Evolutionary conservation across 331 rosid species (phyloP), one percentile per base, ranked within the genome.

Genomic region (Quercus lobata): DNA sequence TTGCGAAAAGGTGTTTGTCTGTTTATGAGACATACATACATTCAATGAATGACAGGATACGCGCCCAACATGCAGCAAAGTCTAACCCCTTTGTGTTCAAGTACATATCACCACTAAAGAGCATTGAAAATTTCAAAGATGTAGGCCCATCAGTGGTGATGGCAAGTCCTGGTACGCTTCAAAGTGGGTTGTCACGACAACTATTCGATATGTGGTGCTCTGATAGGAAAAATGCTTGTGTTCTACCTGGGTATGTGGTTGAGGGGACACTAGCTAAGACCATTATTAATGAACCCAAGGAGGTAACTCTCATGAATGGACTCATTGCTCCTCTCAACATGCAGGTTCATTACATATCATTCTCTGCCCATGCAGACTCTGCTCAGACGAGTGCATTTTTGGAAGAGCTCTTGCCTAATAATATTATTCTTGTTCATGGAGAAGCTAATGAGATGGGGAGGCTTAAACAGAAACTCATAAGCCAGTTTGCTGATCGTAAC

Each of bases 401-500:
- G 83, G 98, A 94, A 78, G 98, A 92, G 86, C 90, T 94, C 77
- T 88, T 86, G 86, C 97, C 98, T 49, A 92, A 97, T 7, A 91
- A 94, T 81, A 92, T 94, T 78, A 92, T 94, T 77, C 97, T 94
- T 41, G 98, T 94, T 74, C 98, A 94, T 46, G 98, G 97, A 73
- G 97, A 90, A 80, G 94, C 97, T 68, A 92, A 92, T 79, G 97
- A 92, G 82, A 94, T 94, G 98, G 98, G 97, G 30, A 86, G 97
- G 92, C 92, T 94, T 72, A 94, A 94, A 79, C 97, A 94, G 92
- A 94, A 92, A 89, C 98, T 92, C 30, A 74, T 76, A 54, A 79
- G 76, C 69, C 97, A 94, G 82, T 92, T 94, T 84, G 88, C 91
- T 18, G 98, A 92, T 78, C 90, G 98, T 25, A 91, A 85, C 84